These are phyloP conservation scores for Pholiota microspora DNA, from an alignment of 768 basidiomycete genomes.

Conservation along the genomic window DNA sequence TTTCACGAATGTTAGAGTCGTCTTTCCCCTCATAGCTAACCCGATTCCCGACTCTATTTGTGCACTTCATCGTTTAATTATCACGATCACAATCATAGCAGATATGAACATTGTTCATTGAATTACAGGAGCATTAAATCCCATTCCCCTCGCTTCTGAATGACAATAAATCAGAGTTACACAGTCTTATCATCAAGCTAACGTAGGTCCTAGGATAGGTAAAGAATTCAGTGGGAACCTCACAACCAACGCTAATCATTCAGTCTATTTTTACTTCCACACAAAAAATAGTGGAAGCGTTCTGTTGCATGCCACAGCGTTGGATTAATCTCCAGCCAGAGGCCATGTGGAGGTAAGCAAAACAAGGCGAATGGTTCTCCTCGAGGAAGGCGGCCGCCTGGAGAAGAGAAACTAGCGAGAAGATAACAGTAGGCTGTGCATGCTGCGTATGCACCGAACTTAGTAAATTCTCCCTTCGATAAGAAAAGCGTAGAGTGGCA, in stretches of 20 bases:
- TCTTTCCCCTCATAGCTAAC: background rate
- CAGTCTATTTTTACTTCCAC: background rate
- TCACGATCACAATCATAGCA: background rate
- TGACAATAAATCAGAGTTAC: background rate
- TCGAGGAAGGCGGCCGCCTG: background rate
- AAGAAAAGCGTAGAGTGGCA: background rate
- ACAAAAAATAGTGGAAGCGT: background rate
- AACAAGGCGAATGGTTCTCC: background rate
- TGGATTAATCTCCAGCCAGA: background rate
- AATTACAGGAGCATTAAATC: background rate
- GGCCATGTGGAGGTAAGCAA: background rate
- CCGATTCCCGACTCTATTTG: background rate
- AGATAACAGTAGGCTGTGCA: background rate
- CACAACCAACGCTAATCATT: background rate
- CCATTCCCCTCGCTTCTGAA: background rate
- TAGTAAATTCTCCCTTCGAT: conserved; percentile 2
- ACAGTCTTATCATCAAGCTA: background rate
- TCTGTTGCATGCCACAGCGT: background rate
- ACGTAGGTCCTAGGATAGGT: no score
- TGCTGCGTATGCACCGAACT: background rate
- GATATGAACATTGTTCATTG: background rate
- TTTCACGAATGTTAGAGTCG: background rate
- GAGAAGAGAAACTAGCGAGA: background rate
- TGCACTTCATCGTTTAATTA: background rate
- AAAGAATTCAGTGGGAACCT: background rate